Evolutionary conservation across 257 asterid genomes (phyloP).

Genomic region (Voacanga thouarsii): DNA sequence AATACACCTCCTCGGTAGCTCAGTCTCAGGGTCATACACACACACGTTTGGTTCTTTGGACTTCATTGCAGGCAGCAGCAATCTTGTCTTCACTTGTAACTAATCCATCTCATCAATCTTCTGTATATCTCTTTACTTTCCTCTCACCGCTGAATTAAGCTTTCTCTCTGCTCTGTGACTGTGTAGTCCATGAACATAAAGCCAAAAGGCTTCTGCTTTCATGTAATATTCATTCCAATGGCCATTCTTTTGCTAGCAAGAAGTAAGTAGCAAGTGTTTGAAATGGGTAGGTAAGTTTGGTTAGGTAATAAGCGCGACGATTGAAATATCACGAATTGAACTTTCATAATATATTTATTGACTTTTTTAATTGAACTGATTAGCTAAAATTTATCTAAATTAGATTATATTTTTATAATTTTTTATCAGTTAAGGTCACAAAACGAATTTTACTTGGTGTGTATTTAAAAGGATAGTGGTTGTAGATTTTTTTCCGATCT

Average conservation of each 20-base stretch:
- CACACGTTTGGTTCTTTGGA: slow-evolving; percentile 27
- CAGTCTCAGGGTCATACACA: slow-evolving; percentile 8
- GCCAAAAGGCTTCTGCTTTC: not conserved
- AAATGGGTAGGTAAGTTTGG: no score
- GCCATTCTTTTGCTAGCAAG: not conserved
- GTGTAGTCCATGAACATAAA: not conserved
- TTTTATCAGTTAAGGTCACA: no score
- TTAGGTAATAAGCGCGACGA: no score
- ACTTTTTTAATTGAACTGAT: no score
- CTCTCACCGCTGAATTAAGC: not conserved
- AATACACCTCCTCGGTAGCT: not conserved
- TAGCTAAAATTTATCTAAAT: no score
- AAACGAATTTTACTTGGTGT: no score
- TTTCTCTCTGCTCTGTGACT: not conserved
- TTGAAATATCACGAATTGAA: no score
- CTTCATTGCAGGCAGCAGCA: slow-evolving; percentile 4
- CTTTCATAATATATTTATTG: no score
- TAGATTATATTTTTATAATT: no score
- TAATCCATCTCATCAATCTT: slow-evolving; percentile 31
- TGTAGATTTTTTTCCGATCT: no score
- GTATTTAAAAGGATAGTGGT: no score
- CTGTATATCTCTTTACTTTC: not conserved
- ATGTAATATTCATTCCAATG: not conserved
- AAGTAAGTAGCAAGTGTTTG: not conserved
- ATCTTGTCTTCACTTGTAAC: slow-evolving; percentile 34